Percentiles rank a stretch among this genome's conserved stretches.
Conservation (phyloP, 2,329 filamentous ascomycete genomes). For the Knufia petricola region DNA sequence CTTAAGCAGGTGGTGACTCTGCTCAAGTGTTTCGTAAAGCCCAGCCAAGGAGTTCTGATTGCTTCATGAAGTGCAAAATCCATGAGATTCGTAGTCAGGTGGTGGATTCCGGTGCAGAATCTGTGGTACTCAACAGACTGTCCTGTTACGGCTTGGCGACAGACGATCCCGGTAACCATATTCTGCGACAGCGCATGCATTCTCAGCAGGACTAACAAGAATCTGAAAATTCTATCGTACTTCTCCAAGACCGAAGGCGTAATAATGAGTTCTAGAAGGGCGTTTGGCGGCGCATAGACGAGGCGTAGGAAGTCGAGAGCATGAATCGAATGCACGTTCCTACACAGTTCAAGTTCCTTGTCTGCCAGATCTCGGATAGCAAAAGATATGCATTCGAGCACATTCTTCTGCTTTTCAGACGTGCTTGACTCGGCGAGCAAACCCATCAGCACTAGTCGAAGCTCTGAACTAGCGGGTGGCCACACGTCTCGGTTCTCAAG, state of each 20-base stretch:
- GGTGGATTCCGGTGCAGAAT: constrained; percentile 67
- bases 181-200: constrained; percentile 60
- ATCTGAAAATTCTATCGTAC: constrained; percentile 77
- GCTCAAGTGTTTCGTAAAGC: constrained; percentile 58
- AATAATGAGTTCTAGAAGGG: constrained; percentile 61
- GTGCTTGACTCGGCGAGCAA: constrained; percentile 66
- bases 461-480: constrained; percentile 88
- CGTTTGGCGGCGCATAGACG: constrained; percentile 65
- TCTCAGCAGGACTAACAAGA: constrained; percentile 65
- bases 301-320: constrained; percentile 89
- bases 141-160: constrained; percentile 10
- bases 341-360: constrained; percentile 70
- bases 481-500: constrained; percentile 72
- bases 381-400: constrained; percentile 42
- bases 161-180: constrained; percentile 1
- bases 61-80: constrained; percentile 74
- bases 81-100: constrained; percentile 64
- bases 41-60: constrained; percentile 62
- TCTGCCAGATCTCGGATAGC: constrained; percentile 69
- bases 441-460: constrained; percentile 81
- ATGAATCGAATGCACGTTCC: constrained; percentile 71
- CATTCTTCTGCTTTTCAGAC: constrained; percentile 23
- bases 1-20: constrained; percentile 51
- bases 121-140: constrained; percentile 37
- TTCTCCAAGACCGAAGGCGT: constrained; percentile 60